Conservation (phyloP, 73 alveolate species). For the Paramecium caudatum region DNA sequence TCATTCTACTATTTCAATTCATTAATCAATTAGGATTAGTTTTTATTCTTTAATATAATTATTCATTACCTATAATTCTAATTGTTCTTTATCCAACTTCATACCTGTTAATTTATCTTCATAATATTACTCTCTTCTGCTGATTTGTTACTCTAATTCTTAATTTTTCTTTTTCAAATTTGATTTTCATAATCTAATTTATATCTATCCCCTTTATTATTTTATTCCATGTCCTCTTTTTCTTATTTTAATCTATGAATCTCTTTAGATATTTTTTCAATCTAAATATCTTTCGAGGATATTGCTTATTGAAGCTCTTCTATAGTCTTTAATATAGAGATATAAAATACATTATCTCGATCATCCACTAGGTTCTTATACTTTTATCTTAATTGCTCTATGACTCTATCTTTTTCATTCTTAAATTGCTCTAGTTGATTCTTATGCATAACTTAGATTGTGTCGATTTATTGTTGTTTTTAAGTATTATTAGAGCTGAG, state of each 20-base stretch:
- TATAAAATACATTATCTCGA: neutral
- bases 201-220: neutral
- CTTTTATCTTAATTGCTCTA: neutral
- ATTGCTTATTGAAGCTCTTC: neutral
- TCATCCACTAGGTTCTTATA: neutral
- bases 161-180: neutral
- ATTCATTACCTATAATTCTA: neutral
- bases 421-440: neutral
- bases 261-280: constrained; percentile 33
- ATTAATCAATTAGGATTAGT: neutral
- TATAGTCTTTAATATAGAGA: neutral
- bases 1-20: constrained; percentile 46
- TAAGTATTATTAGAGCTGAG: neutral
- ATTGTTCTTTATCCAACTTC: constrained; percentile 27
- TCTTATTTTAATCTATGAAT: neutral
- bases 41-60: neutral
- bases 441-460: neutral
- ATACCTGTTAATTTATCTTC: constrained; percentile 26
- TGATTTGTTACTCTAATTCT: neutral
- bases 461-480: neutral
- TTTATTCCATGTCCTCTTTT: constrained; percentile 25
- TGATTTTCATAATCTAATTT: constrained; percentile 16
- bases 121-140: constrained; percentile 15
- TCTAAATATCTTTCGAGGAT: neutral
- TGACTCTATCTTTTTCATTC: constrained; percentile 2